phyloP scores from a whole-genome alignment of 331 rosid species.

The Dryas integrifolia region DNA sequence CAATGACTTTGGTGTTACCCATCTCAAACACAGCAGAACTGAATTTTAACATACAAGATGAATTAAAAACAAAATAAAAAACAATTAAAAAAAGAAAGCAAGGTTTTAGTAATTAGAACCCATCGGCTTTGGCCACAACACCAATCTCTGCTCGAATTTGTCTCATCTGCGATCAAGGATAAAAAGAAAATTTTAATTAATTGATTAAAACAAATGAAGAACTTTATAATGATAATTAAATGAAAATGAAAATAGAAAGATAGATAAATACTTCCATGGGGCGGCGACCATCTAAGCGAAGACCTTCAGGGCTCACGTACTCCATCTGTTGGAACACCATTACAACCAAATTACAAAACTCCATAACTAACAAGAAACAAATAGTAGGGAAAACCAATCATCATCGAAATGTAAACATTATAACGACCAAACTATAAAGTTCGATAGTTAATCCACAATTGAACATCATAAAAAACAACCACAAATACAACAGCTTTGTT shows the following conservation, averaged over 20 bases:
- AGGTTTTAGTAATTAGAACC: constrained; percentile 39
- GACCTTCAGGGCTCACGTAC: constrained; percentile 88
- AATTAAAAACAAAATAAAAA: constrained; percentile 1
- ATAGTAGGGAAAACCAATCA: background rate
- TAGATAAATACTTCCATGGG: constrained; percentile 58
- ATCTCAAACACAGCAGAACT: constrained; percentile 81
- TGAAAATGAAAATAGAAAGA: background rate
- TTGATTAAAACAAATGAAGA: background rate
- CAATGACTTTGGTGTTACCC: constrained; percentile 85
- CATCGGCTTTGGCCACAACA: constrained; percentile 79
- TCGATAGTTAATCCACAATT: background rate
- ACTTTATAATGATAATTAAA: background rate
- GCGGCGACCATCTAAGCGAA: constrained; percentile 90
- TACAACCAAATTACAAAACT: background rate
- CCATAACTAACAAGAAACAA: background rate
- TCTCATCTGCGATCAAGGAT: constrained; percentile 52
- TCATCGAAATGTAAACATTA: background rate
- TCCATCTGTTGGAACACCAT: constrained; percentile 47
- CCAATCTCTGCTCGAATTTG: constrained; percentile 88
- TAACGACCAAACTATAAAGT: background rate
- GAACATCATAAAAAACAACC: too few relatives aligned
- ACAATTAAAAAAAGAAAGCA: background rate
- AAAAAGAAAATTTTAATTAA: background rate
- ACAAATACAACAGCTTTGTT: too few relatives aligned
- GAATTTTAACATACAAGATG: constrained; percentile 20